These are phyloP conservation scores for Hevea brasiliensis DNA, from an alignment of 345 rosid species.

Conservation along the genomic window DNA sequence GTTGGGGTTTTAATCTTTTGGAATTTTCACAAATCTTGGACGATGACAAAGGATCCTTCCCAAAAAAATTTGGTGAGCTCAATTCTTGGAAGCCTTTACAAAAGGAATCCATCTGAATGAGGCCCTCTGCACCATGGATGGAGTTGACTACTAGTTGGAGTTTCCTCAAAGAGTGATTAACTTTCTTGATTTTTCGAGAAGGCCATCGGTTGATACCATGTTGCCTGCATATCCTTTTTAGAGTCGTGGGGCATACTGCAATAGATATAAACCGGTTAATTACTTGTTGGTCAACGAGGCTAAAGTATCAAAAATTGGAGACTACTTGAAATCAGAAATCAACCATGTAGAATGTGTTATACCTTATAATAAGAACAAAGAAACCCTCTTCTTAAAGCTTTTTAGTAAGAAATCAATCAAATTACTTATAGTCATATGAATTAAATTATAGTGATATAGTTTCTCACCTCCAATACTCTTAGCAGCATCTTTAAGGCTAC, in stretches of 20 bases:
- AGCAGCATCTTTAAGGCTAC: slow-evolving; percentile 50
- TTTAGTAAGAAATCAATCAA: too few species aligned
- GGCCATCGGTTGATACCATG: slow-evolving; percentile 53
- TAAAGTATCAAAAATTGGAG: too few species aligned
- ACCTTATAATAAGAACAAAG: too few species aligned
- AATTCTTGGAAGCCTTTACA: slow-evolving; percentile 75
- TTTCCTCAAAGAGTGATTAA: slow-evolving; percentile 42
- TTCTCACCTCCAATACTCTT: slow-evolving; percentile 41
- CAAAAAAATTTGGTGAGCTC: slow-evolving; percentile 60
- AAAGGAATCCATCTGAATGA: slow-evolving; percentile 73
- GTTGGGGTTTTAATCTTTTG: slow-evolving; percentile 36
- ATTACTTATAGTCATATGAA: too few species aligned
- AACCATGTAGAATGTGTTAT: neutral
- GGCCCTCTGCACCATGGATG: slow-evolving; percentile 76
- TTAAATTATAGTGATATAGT: neutral
- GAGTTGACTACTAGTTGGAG: slow-evolving; percentile 79
- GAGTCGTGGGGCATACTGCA: slow-evolving; percentile 49
- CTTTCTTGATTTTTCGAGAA: slow-evolving; percentile 49
- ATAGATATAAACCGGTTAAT: slow-evolving; percentile 7
- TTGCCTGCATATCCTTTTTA: slow-evolving; percentile 51
- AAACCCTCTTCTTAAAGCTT: too few species aligned
- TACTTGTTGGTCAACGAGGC: neutral
- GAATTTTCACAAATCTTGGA: slow-evolving; percentile 26
- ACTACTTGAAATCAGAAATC: neutral
- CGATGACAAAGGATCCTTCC: slow-evolving; percentile 35